phyloP scores from a whole-genome alignment of 345 rosid genomes.

The Brassica nigra region DNA sequence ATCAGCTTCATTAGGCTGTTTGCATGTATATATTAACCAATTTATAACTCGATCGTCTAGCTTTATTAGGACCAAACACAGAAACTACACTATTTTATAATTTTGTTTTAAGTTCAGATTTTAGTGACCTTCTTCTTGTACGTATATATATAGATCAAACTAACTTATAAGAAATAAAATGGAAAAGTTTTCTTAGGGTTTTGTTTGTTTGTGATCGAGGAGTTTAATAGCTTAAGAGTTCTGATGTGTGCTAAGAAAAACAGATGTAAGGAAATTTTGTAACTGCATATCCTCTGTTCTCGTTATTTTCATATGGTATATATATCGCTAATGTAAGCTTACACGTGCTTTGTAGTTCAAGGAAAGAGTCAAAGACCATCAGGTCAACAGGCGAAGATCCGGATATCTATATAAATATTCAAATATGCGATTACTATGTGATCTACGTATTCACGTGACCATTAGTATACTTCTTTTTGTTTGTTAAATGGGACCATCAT shows the following conservation, averaged over 20 bases:
- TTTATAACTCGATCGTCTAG: not conserved
- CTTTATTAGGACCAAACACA: slow-evolving; percentile 8
- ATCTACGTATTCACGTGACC: slow-evolving; percentile 27
- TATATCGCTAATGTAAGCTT: not conserved
- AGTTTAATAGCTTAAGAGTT: no score
- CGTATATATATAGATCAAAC: not conserved
- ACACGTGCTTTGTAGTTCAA: slow-evolving; percentile 7
- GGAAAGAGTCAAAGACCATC: not conserved
- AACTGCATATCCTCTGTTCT: not conserved
- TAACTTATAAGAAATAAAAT: not conserved
- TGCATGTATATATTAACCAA: not conserved
- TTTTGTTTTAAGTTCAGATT: not conserved
- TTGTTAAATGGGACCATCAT: not conserved
- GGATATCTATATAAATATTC: not conserved
- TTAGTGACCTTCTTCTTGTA: not conserved
- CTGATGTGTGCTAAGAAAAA: no score
- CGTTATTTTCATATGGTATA: not conserved
- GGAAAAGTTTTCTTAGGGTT: no score
- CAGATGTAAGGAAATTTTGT: no score
- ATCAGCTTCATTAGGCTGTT: not conserved
- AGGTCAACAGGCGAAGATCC: slow-evolving; percentile 23
- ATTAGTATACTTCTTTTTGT: not conserved
- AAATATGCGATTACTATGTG: slow-evolving; percentile 26
- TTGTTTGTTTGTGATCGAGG: no score
- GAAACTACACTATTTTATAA: not conserved